Evolutionary conservation across 192 early-diverging fungal species (phyloP).

Genomic region (Coemansia sp.): DNA sequence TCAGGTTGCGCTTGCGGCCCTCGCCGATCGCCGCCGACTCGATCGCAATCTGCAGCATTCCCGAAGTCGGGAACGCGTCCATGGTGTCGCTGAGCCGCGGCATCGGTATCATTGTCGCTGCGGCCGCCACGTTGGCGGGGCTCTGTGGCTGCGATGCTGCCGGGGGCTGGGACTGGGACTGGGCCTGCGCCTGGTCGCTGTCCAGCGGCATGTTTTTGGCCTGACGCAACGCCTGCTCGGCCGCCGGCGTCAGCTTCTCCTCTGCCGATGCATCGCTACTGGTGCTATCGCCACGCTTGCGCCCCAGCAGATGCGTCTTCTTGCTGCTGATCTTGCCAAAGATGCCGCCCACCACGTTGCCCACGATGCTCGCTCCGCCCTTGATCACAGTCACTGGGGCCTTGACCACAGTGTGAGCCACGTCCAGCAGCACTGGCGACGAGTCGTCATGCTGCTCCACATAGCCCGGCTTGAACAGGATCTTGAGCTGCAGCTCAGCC

Average conservation of each 20-base stretch:
- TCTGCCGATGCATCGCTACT: conserved; percentile 1
- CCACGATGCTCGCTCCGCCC: conserved; percentile 48
- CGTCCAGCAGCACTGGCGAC: conserved; percentile 51
- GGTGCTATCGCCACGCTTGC: conserved; percentile 3
- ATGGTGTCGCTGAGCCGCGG: conserved; percentile 24
- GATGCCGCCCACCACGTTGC: conserved; percentile 38
- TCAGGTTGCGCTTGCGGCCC: conserved; percentile 28
- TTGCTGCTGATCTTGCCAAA: conserved; percentile 39
- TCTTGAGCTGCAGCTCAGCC: conserved; percentile 50
- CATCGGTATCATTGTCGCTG: conserved; percentile 5
- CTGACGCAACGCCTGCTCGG: conserved; percentile 13
- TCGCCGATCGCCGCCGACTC: conserved; percentile 21
- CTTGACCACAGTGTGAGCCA: conserved; percentile 53
- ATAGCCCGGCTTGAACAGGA: conserved; percentile 58
- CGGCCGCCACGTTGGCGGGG: background rate
- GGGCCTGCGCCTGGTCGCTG: background rate
- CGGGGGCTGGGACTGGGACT: background rate
- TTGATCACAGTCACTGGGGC: conserved; percentile 54
- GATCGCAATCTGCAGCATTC: conserved; percentile 21
- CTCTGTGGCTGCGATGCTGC: background rate
- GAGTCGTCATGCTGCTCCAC: conserved; percentile 52
- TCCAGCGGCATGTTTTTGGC: conserved; percentile 42
- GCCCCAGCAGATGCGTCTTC: conserved; percentile 24
- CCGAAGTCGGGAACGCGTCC: conserved; percentile 26
- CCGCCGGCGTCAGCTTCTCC: conserved; percentile 22